phyloP scores from a whole-genome alignment of 345 rosid species.

The Corchorus capsularis region DNA sequence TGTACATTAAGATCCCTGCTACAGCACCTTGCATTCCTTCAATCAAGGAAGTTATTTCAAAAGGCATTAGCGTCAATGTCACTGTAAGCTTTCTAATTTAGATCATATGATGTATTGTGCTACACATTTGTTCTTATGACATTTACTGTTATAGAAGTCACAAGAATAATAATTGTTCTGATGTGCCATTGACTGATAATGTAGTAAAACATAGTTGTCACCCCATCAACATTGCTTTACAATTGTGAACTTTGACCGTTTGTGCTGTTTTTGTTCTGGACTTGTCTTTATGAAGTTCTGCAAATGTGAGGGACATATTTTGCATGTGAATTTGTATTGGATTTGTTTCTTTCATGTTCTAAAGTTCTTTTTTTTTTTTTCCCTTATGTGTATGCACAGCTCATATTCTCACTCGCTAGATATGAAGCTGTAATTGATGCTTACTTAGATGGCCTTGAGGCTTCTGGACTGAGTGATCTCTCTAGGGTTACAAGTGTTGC shows the following conservation, averaged over 20 bases:
- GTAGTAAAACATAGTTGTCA: neutral
- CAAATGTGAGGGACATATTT: neutral
- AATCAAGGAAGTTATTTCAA: constrained; percentile 86
- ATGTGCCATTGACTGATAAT: neutral
- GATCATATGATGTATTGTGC: neutral
- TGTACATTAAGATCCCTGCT: constrained; percentile 97
- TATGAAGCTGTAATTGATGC: constrained; percentile 97
- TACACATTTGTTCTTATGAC: neutral
- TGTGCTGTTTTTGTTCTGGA: neutral
- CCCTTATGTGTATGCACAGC: constrained; percentile 50
- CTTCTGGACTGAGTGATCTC: constrained; percentile 88
- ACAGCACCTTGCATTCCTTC: constrained; percentile 89
- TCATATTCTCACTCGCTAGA: constrained; percentile 87
- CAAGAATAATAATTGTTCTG: neutral
- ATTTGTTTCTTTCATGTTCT: neutral
- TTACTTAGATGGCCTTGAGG: constrained; percentile 98
- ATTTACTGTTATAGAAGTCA: neutral
- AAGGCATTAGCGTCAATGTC: constrained; percentile 91
- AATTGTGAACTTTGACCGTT: neutral
- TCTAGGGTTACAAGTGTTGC: constrained; percentile 97
- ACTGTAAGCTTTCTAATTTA: constrained; percentile 59
- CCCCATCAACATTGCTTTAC: neutral
- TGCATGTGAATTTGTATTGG: neutral
- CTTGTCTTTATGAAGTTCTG: neutral
- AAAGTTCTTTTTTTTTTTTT: constrained; percentile 3